phyloP scores from a whole-genome alignment of 108 stramenopile genomes.

The Cyclotella sp. region DNA sequence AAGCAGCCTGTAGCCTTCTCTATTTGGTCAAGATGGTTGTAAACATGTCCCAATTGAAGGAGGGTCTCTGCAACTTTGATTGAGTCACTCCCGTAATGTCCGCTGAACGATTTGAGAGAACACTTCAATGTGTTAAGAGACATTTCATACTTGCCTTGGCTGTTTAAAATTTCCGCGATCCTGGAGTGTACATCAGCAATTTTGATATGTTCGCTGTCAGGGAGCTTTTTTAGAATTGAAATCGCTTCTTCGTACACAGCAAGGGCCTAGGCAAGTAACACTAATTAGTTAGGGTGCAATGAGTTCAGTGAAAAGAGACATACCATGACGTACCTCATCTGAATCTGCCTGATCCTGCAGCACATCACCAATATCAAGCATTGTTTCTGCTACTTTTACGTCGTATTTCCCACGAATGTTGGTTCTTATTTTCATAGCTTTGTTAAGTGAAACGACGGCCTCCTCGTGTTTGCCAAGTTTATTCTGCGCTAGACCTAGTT shows the following conservation, averaged over 20 bases:
- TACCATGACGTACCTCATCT: constrained; percentile 39
- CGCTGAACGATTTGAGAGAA: constrained; percentile 66
- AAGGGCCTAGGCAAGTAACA: constrained; percentile 24
- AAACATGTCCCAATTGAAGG: constrained; percentile 64
- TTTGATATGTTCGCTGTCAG: constrained; percentile 19
- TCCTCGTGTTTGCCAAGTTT: constrained; percentile 45
- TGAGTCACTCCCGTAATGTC: constrained; percentile 59
- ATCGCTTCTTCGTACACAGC: constrained; percentile 44
- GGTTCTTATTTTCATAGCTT: constrained; percentile 42
- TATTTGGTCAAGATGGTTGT: constrained; percentile 64
- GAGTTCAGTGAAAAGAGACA: neutral
- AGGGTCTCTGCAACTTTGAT: constrained; percentile 66
- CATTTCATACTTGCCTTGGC: constrained; percentile 54
- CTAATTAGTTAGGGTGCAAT: neutral
- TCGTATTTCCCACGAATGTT: constrained; percentile 33
- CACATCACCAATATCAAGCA: constrained; percentile 43
- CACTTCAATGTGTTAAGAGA: constrained; percentile 67
- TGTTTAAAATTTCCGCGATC: constrained; percentile 38
- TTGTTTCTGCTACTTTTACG: constrained; percentile 44
- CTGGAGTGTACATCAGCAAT: constrained; percentile 30
- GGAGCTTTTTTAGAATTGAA: constrained; percentile 28
- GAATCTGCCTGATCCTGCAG: constrained; percentile 41
- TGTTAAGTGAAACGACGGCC: constrained; percentile 39
- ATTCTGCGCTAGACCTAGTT: constrained; percentile 44
- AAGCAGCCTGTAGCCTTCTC: constrained; percentile 70